These are phyloP conservation scores for Myxozyma melibiosi DNA, from an alignment of 805 yeast genomes.

Conservation along the genomic window DNA sequence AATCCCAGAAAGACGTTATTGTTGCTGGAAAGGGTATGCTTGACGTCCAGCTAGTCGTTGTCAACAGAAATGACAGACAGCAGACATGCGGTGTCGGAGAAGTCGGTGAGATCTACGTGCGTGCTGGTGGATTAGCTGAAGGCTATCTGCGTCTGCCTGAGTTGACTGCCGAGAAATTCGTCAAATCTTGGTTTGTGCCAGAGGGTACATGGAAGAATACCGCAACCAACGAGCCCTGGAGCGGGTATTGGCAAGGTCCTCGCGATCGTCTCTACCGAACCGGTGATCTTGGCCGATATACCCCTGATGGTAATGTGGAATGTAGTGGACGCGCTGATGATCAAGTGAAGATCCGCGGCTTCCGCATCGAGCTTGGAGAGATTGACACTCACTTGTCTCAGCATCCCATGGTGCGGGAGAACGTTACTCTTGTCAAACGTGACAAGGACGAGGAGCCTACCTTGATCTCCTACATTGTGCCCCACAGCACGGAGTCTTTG, in stretches of 20 bases:
- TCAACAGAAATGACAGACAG: conserved; percentile 82
- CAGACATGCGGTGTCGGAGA: conserved; percentile 98
- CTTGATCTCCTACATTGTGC: conserved; percentile 88
- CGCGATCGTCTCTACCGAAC: conserved; percentile 95
- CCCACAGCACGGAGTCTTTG: conserved; percentile 53
- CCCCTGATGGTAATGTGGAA: conserved; percentile 97
- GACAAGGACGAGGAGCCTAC: conserved; percentile 93
- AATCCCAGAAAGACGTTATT: conserved; percentile 88
- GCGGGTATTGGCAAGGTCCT: conserved; percentile 85
- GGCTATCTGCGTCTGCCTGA: conserved; percentile 94
- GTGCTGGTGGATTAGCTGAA: conserved; percentile 98
- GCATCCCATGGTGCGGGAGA: conserved; percentile 89
- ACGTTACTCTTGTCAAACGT: conserved; percentile 86
- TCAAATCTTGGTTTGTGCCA: conserved; percentile 86
- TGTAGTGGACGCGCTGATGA: conserved; percentile 99
- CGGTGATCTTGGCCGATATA: conserved; percentile 94
- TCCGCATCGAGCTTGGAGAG: conserved; percentile 97
- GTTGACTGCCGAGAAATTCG: conserved; percentile 80
- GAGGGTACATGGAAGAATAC: conserved; percentile 50
- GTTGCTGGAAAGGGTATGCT: conserved; percentile 99
- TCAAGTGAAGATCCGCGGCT: conserved; percentile 97
- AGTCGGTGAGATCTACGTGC: conserved; percentile 96
- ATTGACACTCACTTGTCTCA: conserved; percentile 96
- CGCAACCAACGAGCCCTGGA: conserved; percentile 68
- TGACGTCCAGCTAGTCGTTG: conserved; percentile 91